phyloP scores from a whole-genome alignment of 2,329 filamentous ascomycete species.

The Penicillium sp. region DNA sequence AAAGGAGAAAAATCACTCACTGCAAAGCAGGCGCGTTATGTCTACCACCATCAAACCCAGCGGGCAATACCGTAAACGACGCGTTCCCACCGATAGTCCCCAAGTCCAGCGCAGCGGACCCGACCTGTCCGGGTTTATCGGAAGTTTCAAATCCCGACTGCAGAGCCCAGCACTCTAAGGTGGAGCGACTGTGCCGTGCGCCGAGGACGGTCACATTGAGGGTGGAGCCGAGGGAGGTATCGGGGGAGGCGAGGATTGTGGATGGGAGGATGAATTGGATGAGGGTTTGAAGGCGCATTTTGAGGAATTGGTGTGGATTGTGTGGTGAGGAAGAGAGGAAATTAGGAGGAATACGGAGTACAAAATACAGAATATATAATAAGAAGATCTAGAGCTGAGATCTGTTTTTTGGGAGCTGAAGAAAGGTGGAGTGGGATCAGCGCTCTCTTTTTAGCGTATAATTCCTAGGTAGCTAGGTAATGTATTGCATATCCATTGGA shows the following conservation, averaged over 20 bases:
- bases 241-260: conserved; percentile 4
- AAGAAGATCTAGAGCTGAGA: neutral
- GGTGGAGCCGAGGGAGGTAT: conserved; percentile 14
- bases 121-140: conserved; percentile 32
- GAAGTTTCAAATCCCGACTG: conserved; percentile 35
- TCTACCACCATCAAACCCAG: conserved; percentile 39
- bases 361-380: neutral
- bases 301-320: neutral
- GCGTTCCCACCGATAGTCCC: conserved; percentile 33
- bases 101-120: conserved; percentile 31
- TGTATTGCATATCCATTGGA: neutral
- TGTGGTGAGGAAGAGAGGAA: neutral
- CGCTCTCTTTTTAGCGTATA: neutral
- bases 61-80: conserved; percentile 40
- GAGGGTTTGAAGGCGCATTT: conserved; percentile 16
- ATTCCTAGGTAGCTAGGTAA: neutral
- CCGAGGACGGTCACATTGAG: conserved; percentile 46
- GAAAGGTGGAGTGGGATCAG: neutral
- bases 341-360: neutral
- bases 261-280: conserved; percentile 9
- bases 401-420: neutral
- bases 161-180: conserved; percentile 49
- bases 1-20: conserved; percentile 28
- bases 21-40: conserved; percentile 46
- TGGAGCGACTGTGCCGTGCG: conserved; percentile 38